Evolutionary conservation across 2,329 filamentous ascomycete genomes (phyloP).

Genomic region (Fonsecaea erecta): DNA sequence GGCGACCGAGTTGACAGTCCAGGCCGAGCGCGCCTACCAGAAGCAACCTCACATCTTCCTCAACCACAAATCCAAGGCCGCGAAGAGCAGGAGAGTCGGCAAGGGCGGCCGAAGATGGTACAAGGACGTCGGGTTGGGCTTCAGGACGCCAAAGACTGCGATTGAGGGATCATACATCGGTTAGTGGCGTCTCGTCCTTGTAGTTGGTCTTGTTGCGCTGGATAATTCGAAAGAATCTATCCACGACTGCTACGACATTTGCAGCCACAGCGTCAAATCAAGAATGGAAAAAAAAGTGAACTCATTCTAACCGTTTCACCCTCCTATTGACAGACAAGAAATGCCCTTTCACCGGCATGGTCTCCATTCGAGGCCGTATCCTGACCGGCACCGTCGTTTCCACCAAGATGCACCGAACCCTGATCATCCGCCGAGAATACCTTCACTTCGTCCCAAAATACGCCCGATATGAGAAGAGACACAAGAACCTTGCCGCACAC

Average conservation of each 20-base stretch:
- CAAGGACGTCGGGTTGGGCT: conserved; percentile 99
- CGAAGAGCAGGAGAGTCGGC: conserved; percentile 78
- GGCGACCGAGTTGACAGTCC: conserved; percentile 98
- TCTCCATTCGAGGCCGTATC: conserved; percentile 99
- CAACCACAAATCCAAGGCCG: conserved; percentile 90
- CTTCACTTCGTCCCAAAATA: conserved; percentile 99
- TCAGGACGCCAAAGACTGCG: conserved; percentile 97
- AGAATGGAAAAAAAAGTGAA: not conserved
- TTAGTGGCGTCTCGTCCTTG: conserved; percentile 58
- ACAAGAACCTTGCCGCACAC: conserved; percentile 99
- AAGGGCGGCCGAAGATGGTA: conserved; percentile 97
- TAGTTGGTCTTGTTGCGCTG: too few species aligned
- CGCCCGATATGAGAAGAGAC: conserved; percentile 99
- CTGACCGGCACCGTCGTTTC: conserved; percentile 98
- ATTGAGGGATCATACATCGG: conserved; percentile 99
- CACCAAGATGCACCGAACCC: conserved; percentile 99
- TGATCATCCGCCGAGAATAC: conserved; percentile 99
- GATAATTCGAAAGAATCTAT: not conserved
- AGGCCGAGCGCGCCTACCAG: conserved; percentile 99
- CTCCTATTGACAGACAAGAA: conserved; percentile 83
- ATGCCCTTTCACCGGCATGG: conserved; percentile 98
- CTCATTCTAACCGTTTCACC: conserved; percentile 37
- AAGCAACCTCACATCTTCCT: conserved; percentile 99
- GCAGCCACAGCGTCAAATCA: not conserved
- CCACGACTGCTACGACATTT: not conserved